These are phyloP conservation scores for Dichotomocladium elegans DNA, from an alignment of 371 early-diverging fungal species.

Conservation along the genomic window DNA sequence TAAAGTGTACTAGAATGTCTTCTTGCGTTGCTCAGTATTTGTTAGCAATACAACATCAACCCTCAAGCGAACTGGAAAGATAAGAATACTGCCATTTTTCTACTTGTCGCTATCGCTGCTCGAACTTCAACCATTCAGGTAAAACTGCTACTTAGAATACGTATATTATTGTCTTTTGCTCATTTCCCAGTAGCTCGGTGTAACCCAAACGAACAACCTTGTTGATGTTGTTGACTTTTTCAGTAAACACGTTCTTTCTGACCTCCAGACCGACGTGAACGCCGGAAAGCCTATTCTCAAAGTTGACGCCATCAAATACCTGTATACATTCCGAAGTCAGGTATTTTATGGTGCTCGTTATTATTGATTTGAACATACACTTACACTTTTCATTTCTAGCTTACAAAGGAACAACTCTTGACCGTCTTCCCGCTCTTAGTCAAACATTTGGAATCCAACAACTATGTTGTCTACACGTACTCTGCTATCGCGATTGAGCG, in stretches of 20 bases:
- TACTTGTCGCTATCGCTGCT: slow-evolving; percentile 85
- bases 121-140: slow-evolving; percentile 58
- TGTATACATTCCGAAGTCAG: slow-evolving; percentile 91
- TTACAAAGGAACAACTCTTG: slow-evolving; percentile 74
- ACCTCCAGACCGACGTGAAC: slow-evolving; percentile 71
- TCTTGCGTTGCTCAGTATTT: no score
- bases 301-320: slow-evolving; percentile 90
- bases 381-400: slow-evolving; percentile 17
- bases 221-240: slow-evolving; percentile 86
- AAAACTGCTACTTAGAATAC: not conserved
- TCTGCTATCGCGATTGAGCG: slow-evolving; percentile 91
- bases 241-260: slow-evolving; percentile 73
- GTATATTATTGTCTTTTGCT: not conserved
- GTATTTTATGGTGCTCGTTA: slow-evolving; percentile 15
- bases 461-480: slow-evolving; percentile 89
- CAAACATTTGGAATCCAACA: slow-evolving; percentile 73
- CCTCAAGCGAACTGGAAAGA: slow-evolving; percentile 85
- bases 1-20: no score
- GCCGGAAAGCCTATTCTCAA: slow-evolving; percentile 83
- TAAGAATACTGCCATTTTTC: slow-evolving; percentile 92
- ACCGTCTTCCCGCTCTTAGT: slow-evolving; percentile 77
- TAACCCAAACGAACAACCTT: slow-evolving; percentile 71
- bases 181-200: slow-evolving; percentile 54
- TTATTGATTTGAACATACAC: not conserved
- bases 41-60: slow-evolving; percentile 65